Percentiles rank a stretch among this genome's conserved stretches.
Conservation (phyloP, 768 basidiomycete genomes). For the Xerocomellus intermedius region DNA sequence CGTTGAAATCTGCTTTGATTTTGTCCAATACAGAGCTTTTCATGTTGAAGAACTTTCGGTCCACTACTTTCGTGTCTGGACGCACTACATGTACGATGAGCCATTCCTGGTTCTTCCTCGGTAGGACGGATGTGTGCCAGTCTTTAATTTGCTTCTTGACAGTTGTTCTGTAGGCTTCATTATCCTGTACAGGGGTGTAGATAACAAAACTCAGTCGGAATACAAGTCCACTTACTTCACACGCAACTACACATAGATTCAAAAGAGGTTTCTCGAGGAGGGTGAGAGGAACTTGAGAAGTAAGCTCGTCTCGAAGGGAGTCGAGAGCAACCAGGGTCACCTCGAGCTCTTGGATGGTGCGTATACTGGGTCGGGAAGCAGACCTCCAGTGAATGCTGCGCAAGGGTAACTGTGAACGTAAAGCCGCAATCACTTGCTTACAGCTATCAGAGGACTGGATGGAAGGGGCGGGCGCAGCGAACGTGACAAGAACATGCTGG, state of each 20-base stretch:
- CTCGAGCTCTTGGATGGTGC: slow-evolving; percentile 88
- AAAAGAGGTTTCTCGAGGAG: slow-evolving; percentile 85
- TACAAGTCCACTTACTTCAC: slow-evolving; percentile 63
- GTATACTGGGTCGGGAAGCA: slow-evolving; percentile 60
- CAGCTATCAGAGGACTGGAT: slow-evolving; percentile 72
- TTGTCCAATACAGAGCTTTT: slow-evolving; percentile 87
- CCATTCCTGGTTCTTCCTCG: slow-evolving; percentile 89
- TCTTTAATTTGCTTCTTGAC: slow-evolving; percentile 89
- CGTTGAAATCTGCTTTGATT: slow-evolving; percentile 88
- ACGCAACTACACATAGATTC: slow-evolving; percentile 82
- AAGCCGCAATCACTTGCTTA: slow-evolving; percentile 62
- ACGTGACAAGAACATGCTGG: slow-evolving; percentile 65
- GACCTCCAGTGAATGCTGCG: slow-evolving; percentile 94
- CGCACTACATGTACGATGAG: slow-evolving; percentile 83
- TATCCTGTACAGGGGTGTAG: slow-evolving; percentile 41
- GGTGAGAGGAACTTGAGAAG: slow-evolving; percentile 72
- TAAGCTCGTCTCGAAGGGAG: slow-evolving; percentile 65
- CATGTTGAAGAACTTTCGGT: slow-evolving; percentile 76
- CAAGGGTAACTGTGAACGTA: slow-evolving; percentile 76
- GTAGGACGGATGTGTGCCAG: slow-evolving; percentile 70
- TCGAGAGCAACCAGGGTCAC: slow-evolving; percentile 71
- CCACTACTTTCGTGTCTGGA: slow-evolving; percentile 58
- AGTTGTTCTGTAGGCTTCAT: slow-evolving; percentile 71
- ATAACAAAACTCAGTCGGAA: slow-evolving; percentile 5
- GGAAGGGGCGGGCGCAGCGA: slow-evolving; percentile 52